Conservation (phyloP, 306 rosid species). For the Purshia tridentata region DNA sequence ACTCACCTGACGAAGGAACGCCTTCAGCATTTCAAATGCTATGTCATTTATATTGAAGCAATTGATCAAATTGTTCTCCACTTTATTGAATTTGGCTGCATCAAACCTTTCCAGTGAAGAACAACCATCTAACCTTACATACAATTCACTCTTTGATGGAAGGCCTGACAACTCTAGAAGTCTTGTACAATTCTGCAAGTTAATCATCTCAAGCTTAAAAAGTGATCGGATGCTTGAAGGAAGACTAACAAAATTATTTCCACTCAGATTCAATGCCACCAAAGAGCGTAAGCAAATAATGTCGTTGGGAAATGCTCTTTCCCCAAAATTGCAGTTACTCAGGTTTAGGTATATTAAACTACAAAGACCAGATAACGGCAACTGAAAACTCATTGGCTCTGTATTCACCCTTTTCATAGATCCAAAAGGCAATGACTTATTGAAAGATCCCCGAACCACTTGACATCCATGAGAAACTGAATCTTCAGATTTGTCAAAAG, state of each 20-base stretch:
- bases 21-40: background rate
- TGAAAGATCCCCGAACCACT: background rate
- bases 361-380: background rate
- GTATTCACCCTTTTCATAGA: background rate
- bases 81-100: background rate
- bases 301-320: background rate
- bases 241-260: background rate
- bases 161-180: background rate
- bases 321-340: conserved; percentile 17
- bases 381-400: background rate
- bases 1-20: background rate
- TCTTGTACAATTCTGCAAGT: background rate
- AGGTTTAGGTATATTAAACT: background rate
- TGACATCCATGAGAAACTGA: background rate
- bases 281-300: background rate
- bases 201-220: background rate
- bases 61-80: background rate
- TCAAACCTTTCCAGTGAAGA: background rate
- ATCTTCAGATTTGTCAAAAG: background rate
- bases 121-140: background rate
- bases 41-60: background rate
- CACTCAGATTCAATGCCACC: background rate
- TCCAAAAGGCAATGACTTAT: background rate
- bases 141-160: background rate
- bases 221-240: background rate